These are phyloP conservation scores for Firmiana major DNA, from an alignment of 345 rosid genomes.

Conservation along the genomic window DNA sequence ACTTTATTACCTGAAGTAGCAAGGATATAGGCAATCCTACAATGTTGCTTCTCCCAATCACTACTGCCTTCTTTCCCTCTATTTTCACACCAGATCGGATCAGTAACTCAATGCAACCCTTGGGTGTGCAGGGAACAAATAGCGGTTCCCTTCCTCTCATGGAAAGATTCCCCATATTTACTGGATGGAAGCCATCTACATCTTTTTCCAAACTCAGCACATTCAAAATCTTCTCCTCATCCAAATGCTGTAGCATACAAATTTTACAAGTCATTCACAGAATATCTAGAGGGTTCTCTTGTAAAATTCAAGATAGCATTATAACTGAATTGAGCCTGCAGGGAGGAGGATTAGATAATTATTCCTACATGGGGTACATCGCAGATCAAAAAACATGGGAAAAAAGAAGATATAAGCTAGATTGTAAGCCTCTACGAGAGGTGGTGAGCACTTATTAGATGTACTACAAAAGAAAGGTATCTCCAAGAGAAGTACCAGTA, in stretches of 20 bases:
- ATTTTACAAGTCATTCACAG: conserved; percentile 12
- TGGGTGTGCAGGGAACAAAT: conserved; percentile 80
- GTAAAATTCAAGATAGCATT: neutral
- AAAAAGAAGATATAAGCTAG: no score
- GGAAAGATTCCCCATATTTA: conserved; percentile 85
- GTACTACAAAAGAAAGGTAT: neutral
- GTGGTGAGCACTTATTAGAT: neutral
- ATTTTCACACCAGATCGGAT: conserved; percentile 72
- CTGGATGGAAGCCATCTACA: conserved; percentile 87
- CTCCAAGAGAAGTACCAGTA: neutral
- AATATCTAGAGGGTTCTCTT: neutral
- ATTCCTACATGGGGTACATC: neutral
- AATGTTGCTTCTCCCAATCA: conserved; percentile 88
- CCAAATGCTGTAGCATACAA: conserved; percentile 68
- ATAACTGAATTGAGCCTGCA: neutral
- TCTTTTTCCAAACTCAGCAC: conserved; percentile 72
- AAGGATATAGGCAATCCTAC: conserved; percentile 83
- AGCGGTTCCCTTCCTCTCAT: conserved; percentile 91
- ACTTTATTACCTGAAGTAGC: conserved; percentile 66
- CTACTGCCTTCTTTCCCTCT: conserved; percentile 75
- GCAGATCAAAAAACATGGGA: neutral
- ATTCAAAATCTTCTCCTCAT: conserved; percentile 71
- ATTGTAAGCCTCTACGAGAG: neutral
- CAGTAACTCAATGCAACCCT: conserved; percentile 81
- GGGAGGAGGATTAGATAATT: neutral